Percentiles rank a stretch among this genome's conserved stretches.
Conservation (phyloP, 2,329 filamentous ascomycete species). For the Penicillium sp. region DNA sequence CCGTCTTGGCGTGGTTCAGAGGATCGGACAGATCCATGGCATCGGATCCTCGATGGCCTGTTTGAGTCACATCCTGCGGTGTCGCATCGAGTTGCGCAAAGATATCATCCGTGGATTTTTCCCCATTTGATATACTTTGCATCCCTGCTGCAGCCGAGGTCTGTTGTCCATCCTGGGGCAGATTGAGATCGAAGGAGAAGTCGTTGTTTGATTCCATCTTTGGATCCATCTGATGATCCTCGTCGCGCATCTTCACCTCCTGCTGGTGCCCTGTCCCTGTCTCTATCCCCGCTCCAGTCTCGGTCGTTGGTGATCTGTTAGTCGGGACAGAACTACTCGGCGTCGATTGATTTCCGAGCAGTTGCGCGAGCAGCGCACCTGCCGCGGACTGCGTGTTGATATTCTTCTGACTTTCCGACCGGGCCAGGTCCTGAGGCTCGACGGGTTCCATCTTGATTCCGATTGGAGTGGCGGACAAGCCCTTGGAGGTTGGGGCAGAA, state of each 20-base stretch:
- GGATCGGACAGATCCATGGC: constrained; percentile 40
- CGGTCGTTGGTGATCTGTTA: constrained; percentile 15
- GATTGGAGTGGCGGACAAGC: constrained; percentile 35
- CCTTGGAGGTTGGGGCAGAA: constrained; percentile 41
- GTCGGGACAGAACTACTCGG: constrained; percentile 28
- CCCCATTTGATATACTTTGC: constrained; percentile 25
- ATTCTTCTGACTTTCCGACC: constrained; percentile 36
- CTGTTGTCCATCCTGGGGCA: constrained; percentile 16
- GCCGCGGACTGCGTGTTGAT: constrained; percentile 46
- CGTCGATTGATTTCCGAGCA: constrained; percentile 42
- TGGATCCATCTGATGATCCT: constrained; percentile 16
- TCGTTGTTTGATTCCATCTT: constrained; percentile 2
- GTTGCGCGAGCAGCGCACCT: constrained; percentile 47
- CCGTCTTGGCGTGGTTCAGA: constrained; percentile 37
- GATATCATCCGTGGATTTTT: constrained; percentile 22
- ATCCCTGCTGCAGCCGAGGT: constrained; percentile 21
- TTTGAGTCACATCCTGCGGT: constrained; percentile 13
- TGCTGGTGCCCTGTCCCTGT: constrained; percentile 8
- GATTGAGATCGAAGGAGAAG: constrained; percentile 13
- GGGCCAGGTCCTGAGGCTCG: constrained; percentile 28
- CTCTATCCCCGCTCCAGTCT: constrained; percentile 12
- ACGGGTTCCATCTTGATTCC: constrained; percentile 38
- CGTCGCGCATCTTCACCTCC: constrained; percentile 24
- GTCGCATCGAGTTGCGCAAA: constrained; percentile 20
- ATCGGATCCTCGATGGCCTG: constrained; percentile 25